phyloP scores from a whole-genome alignment of 2,329 filamentous ascomycete species.

The Penicillium glabrum region DNA sequence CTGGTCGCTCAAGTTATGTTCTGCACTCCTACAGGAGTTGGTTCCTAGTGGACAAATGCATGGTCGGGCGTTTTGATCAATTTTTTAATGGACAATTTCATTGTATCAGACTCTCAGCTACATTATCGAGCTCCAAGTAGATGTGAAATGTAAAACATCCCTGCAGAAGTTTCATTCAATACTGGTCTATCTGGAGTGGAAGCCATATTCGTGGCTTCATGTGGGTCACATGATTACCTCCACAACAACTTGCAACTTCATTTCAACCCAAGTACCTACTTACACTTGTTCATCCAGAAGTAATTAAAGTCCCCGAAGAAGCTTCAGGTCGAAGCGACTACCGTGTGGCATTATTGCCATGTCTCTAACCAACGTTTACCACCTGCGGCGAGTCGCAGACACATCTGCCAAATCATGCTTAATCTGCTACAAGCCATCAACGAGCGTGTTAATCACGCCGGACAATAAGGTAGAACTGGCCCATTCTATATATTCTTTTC shows the following conservation, averaged over 20 bases:
- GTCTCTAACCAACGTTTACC: slow-evolving; percentile 72
- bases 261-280: background rate
- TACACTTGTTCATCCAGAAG: background rate
- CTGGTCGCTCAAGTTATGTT: slow-evolving; percentile 7
- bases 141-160: background rate
- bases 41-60: slow-evolving; percentile 26
- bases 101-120: background rate
- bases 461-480: slow-evolving; percentile 72
- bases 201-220: background rate
- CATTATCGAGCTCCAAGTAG: background rate
- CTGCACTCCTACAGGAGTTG: slow-evolving; percentile 13
- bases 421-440: slow-evolving; percentile 86
- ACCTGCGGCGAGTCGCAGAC: slow-evolving; percentile 83
- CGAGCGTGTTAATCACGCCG: slow-evolving; percentile 82
- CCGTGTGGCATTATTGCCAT: slow-evolving; percentile 8
- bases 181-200: background rate
- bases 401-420: slow-evolving; percentile 80
- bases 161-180: background rate
- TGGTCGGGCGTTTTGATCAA: slow-evolving; percentile 25
- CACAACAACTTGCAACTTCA: background rate
- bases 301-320: background rate
- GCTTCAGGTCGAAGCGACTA: background rate
- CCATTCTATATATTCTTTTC: background rate
- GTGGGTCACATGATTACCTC: slow-evolving; percentile 54
- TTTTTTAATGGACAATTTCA: background rate